Percentiles rank a stretch among this genome's conserved stretches.
Evolutionary conservation across 2,329 filamentous ascomycete genomes (phyloP).

Genomic region (Penicillium thymicola): DNA sequence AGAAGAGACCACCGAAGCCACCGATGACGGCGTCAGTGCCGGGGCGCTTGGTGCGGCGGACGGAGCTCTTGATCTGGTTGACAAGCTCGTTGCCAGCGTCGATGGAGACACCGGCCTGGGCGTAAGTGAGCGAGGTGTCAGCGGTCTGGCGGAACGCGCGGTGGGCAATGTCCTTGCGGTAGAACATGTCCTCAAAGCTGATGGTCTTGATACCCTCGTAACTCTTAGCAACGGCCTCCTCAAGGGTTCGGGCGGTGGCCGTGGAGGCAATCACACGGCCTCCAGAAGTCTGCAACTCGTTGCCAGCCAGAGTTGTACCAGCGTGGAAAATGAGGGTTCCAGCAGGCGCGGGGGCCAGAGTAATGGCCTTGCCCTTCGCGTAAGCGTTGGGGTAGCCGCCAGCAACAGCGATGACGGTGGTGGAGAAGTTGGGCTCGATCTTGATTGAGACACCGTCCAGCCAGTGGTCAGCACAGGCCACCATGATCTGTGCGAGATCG

Average conservation of each 20-base stretch:
- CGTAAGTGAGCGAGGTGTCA: constrained; percentile 69
- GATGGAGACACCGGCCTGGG: constrained; percentile 88
- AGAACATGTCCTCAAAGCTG: constrained; percentile 85
- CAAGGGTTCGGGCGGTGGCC: constrained; percentile 69
- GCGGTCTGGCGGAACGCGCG: constrained; percentile 50
- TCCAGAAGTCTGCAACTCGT: constrained; percentile 71
- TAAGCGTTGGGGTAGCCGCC: constrained; percentile 88
- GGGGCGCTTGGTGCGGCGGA: constrained; percentile 77
- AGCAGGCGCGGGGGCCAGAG: constrained; percentile 52
- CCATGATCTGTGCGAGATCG: constrained; percentile 84
- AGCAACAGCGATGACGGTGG: constrained; percentile 90
- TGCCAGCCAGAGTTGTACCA: constrained; percentile 66
- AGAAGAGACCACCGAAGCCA: constrained; percentile 87
- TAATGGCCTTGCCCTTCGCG: constrained; percentile 69
- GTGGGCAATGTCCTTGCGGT: constrained; percentile 86
- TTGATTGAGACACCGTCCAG: constrained; percentile 68
- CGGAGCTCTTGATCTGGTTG: constrained; percentile 82
- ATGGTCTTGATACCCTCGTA: constrained; percentile 79
- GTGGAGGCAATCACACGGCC: constrained; percentile 94
- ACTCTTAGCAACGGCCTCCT: constrained; percentile 80
- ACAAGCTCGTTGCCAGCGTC: constrained; percentile 92
- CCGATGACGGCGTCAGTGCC: constrained; percentile 93
- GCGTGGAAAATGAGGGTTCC: constrained; percentile 84
- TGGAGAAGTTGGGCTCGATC: constrained; percentile 68
- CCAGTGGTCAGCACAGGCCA: constrained; percentile 74